Evolutionary conservation across 1,284 basidiomycete species (phyloP).

Genomic region (Ustilago loliicola): DNA sequence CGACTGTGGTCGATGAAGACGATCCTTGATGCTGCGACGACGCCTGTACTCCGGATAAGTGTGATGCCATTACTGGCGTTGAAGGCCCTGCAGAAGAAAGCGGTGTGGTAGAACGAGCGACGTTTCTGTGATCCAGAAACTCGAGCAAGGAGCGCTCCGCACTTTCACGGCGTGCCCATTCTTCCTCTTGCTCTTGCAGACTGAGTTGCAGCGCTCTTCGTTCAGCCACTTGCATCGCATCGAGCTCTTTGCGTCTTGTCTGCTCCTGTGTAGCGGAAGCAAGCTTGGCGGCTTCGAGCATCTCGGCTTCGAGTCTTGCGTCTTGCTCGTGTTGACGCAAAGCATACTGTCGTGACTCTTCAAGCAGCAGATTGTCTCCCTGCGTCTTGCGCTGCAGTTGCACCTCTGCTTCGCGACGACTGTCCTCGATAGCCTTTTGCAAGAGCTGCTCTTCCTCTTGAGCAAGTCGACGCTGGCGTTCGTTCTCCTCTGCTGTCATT

Average conservation of each 20-base stretch:
- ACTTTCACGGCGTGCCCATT: conserved; percentile 50
- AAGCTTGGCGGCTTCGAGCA: conserved; percentile 38
- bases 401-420: conserved; percentile 42
- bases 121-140: conserved; percentile 24
- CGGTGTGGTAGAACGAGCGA: conserved; percentile 1
- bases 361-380: conserved; percentile 31
- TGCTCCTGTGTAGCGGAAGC: conserved; percentile 28
- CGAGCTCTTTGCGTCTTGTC: conserved; percentile 19
- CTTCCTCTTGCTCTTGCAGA: conserved; percentile 50
- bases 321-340: conserved; percentile 35
- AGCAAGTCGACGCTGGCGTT: conserved; percentile 28
- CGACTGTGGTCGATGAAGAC: not conserved
- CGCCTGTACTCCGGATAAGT: not conserved
- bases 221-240: conserved; percentile 37
- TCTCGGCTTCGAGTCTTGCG: conserved; percentile 21
- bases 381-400: conserved; percentile 17
- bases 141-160: conserved; percentile 41
- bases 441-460: conserved; percentile 44
- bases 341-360: conserved; percentile 45
- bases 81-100: not conserved
- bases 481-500: conserved; percentile 30
- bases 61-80: not conserved
- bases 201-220: conserved; percentile 44
- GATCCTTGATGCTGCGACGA: not conserved
- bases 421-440: conserved; percentile 40